Evolutionary conservation across 192 early-diverging fungal species (phyloP), one percentile per base, ranked within the genome.

Genomic region (Coemansia aciculifera): DNA sequence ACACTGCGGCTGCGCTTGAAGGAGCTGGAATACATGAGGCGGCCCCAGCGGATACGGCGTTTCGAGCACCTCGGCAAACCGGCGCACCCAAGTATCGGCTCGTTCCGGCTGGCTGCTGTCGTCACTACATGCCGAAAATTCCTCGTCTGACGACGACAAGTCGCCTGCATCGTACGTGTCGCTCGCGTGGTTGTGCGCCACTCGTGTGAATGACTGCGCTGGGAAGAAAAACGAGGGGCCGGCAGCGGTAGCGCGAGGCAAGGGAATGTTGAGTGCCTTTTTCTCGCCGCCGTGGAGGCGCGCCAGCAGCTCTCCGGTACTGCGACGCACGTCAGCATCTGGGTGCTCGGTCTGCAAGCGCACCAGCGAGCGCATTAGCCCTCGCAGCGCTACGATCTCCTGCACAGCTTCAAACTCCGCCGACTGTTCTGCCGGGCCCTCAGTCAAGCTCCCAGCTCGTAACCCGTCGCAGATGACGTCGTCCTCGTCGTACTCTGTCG

Each of bases 141-240:
- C 79, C 29, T 81, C 79, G 13, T 48, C 52, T 0, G 78, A 81
- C 12, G 78, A 81, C 43, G 78, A 81, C 56, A 57, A 38, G 57
- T 75, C 73, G 66, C 65, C 68, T 19, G 37, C 24, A 21, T 37
- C 68, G 6, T 54, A 21, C 9, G 54, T 43, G 13, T 76, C 56
- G 49, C 17, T 42, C 62, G 19, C 59, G 38, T 17, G 63, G 54
- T 42, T 62, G 39, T 61, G 59, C 69, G 7, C 52, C 43, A 7
- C 51, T n/a, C 67, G 61, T n/a, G 39, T 64, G 54, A 81, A 73
- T 56, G 64, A 56, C 3, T 52, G 31, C 0, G 79, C 79, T 1
- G 79, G 48, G 31, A 69, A 75, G 61, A 67, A 81, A 64, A 81
- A 81, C 36, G 74, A 76, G 0, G 74, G 79, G 3, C 79, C 79